phyloP scores from a whole-genome alignment of 306 rosid species.

The Medicago ruthenica region DNA sequence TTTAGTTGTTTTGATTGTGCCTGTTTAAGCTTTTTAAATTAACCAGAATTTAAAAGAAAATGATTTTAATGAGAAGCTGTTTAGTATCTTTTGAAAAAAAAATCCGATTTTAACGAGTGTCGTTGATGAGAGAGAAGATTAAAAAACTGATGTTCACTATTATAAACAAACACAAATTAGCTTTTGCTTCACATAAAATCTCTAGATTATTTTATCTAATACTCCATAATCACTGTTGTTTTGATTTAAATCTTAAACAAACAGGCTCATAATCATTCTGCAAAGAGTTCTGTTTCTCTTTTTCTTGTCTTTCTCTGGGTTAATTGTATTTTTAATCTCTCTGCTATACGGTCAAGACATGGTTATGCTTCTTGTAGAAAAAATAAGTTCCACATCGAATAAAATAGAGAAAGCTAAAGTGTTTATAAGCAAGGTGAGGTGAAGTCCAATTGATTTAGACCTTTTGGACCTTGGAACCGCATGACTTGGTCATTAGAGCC shows the following conservation, averaged over 20 bases:
- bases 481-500: background rate
- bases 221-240: background rate
- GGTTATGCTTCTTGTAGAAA: background rate
- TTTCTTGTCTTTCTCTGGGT: slow-evolving; percentile 18
- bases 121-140: too few relatives aligned
- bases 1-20: background rate
- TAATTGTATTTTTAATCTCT: slow-evolving; percentile 1
- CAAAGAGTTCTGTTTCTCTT: slow-evolving; percentile 25
- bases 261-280: background rate
- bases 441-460: background rate
- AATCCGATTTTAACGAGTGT: too few relatives aligned
- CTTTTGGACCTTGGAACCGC: too few relatives aligned
- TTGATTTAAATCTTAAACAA: background rate
- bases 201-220: background rate
- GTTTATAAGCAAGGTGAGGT: background rate
- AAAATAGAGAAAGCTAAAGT: background rate
- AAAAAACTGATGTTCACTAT: background rate
- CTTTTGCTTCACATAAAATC: background rate
- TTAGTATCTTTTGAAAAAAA: background rate
- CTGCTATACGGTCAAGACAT: background rate
- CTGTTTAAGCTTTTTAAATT: background rate
- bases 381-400: background rate
- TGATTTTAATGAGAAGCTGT: background rate
- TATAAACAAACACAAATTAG: background rate
- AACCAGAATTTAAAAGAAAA: background rate